Evolutionary conservation across 1,284 basidiomycete species (phyloP).

Genomic region (Mycena sp.): DNA sequence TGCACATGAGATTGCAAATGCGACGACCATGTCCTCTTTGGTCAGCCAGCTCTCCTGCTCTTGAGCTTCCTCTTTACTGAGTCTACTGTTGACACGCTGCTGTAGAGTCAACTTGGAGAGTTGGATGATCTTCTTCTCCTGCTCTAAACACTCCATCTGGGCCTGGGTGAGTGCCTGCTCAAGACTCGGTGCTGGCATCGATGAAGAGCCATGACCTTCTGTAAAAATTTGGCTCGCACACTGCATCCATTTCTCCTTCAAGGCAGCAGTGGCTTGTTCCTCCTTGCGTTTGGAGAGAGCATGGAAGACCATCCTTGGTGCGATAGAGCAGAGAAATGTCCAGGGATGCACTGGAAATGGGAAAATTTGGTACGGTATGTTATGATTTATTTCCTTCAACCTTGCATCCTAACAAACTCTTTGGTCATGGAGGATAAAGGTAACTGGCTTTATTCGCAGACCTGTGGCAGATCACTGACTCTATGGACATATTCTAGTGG

Average conservation of each 20-base stretch:
- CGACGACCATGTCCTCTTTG: no score
- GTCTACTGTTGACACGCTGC: conserved; percentile 22
- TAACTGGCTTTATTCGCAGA: no score
- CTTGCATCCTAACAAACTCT: no score
- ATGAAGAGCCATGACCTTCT: not conserved
- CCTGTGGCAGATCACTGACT: no score
- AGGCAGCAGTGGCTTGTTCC: not conserved
- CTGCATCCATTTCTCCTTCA: conserved; percentile 5
- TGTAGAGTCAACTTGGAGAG: conserved; percentile 3
- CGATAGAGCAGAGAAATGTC: no score
- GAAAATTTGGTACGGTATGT: not conserved
- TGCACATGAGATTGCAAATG: no score
- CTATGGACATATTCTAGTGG: not conserved
- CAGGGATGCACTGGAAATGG: not conserved
- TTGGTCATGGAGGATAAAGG: no score
- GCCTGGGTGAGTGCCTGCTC: no score
- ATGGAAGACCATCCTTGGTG: not conserved
- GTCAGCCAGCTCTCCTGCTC: no score
- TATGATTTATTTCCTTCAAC: not conserved
- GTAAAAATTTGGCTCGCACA: not conserved
- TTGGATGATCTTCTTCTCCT: not conserved
- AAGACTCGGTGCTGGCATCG: not conserved
- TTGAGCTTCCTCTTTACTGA: conserved; percentile 3
- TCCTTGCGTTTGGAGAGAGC: not conserved
- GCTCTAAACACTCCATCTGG: not conserved